Base-by-base conservation (phyloP, 164 flowering plant species). In the Annona squamosa region DNA sequence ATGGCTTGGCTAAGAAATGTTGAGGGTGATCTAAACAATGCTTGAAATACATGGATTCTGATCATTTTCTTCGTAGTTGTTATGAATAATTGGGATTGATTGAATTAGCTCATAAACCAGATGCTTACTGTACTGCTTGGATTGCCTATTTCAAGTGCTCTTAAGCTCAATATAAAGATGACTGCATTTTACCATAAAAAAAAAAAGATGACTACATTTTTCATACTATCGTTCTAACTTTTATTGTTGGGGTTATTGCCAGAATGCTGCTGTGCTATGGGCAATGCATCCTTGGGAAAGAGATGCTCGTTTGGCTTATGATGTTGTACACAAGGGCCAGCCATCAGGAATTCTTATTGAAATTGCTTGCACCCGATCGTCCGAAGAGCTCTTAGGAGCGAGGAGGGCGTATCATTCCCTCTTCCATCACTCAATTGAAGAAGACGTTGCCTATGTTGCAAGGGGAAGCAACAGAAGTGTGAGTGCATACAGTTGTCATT, bases 271-370 rank as follows among this genome's bases (percentile, higher is more conserved):
- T 70, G 89, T 89, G 79, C 80, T 84, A 2, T 89, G 95, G 90
- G 79, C 89, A 0, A 87, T 89, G 92, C 93, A 93, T 74, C 93
- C 95, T 0, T 90, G 90, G 90, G 97, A 93, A 74, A 85, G 98
- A 77, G 98, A 93, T 75, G 97, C 97, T 12, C 88, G 93, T 19
- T 75, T 90, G 76, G 70, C 84, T 0, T 87, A 82, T 66, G 87
- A 87, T 71, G 89, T 94, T 2, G 65, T 91, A 77, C 71, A 18
- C 17, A 79, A 85, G 9, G 78, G 83, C 1, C 69, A 79, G 0
- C 68, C 82, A 0, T 82, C 84, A 48, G 72, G 78, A 12, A 78
- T 87, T 41, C 73, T 94, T 48, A 76, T 91, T 0, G 98, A 94
- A 82, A 73, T 91, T 19, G 91, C 97, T 1, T 85, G 93, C 66